Evolutionary conservation across 1,284 basidiomycete genomes (phyloP), one percentile per base, ranked within the genome.

Genomic region (Fomitopsis palustris): DNA sequence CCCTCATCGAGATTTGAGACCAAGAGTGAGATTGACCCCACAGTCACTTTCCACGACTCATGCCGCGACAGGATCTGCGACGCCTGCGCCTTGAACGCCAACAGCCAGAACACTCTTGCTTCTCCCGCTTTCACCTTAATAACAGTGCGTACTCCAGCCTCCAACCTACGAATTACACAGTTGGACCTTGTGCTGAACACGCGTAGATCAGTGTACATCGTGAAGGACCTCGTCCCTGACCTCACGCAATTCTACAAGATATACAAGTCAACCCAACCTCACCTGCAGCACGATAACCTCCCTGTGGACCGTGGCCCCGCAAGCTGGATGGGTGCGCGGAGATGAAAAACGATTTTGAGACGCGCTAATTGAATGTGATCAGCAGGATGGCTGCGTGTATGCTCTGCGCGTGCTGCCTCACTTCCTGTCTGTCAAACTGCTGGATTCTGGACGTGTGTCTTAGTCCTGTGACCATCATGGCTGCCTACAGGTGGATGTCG

Each of bases 381-480:
- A 37, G 8, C 27, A 72, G 72, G 55, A 72, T 98, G 80, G 98
- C 98, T 80, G 96, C 98, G 77, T 95, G 93, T 74, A 94, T 95
- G 64, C 84, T 95, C 55, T 95, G 92, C 70, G 95, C 95, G 0
- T 96, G 96, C 79, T 98, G 96, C 81, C 95, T 94, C 49, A 98
- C 96, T 0, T 94, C 91, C 54, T 98, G 96, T 83, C 95, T 94
- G 3, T 87, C 84, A 60, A 98, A 98, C 79, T 98, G 96, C 96
- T 98, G 96, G 96, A 98, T 98, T 80, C 93, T 96, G 79, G 95
- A 99, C 73, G 91, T 95, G 76, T 99, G 98, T 78, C 89, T 98
- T 53, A 96, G 96, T 53, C 96, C 96, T 6, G 96, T 96, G 9
- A 95, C 95, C 0, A 81, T 98, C 67, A 96, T 98, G 95, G 90